Percentiles rank a stretch among this genome's conserved stretches.
These are phyloP conservation scores for Rubus idaeus DNA, from an alignment of 306 rosid species.

Conservation along the genomic window DNA sequence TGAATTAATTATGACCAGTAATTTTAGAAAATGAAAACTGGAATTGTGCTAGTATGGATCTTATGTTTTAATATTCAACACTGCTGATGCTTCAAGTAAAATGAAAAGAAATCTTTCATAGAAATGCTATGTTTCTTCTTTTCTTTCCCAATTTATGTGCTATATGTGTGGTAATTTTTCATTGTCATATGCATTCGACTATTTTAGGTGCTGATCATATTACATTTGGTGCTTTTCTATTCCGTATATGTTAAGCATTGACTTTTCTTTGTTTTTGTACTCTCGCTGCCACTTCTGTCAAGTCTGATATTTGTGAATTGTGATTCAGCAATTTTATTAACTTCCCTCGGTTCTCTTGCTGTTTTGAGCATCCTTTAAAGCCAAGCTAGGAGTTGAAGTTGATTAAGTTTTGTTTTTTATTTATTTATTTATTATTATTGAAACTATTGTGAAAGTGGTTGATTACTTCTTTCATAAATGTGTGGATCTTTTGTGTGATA, in stretches of 20 bases:
- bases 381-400: neutral
- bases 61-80: neutral
- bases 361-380: conserved; percentile 1
- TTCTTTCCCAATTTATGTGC: neutral
- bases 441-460: neutral
- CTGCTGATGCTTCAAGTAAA: neutral
- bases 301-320: neutral
- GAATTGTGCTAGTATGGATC: neutral
- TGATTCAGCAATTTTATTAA: neutral
- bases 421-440: neutral
- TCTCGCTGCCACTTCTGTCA: neutral
- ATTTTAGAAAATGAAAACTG: neutral
- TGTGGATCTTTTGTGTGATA: conserved; percentile 34
- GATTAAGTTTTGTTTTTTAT: too few relatives aligned
- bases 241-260: neutral
- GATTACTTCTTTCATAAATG: neutral
- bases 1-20: neutral
- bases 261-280: neutral
- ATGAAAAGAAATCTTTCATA: neutral
- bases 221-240: neutral
- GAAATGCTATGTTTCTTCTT: neutral
- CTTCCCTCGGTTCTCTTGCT: neutral
- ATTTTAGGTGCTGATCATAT: neutral
- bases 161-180: neutral
- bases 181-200: neutral